phyloP scores from a whole-genome alignment of 2,329 filamentous ascomycete species.

The Paramyrothecium sp. region DNA sequence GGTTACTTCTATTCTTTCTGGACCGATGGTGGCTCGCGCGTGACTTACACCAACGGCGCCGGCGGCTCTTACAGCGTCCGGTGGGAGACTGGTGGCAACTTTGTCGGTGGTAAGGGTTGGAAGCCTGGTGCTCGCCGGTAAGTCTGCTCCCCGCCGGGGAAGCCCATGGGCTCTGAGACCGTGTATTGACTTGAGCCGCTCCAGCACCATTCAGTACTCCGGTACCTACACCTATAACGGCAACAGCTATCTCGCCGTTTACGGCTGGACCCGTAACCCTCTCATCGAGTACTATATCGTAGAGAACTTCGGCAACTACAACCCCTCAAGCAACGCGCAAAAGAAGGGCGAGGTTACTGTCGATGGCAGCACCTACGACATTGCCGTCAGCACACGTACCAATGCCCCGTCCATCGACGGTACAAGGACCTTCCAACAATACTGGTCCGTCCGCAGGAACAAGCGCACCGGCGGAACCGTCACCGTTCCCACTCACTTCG shows the following conservation, averaged over 20 bases:
- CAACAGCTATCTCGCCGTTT: constrained; percentile 35
- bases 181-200: no score
- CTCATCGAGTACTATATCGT: constrained; percentile 38
- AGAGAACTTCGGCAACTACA: constrained; percentile 35
- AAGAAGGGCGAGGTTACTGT: constrained; percentile 30
- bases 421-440: constrained; percentile 50
- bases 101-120: constrained; percentile 60
- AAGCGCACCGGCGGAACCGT: constrained; percentile 52
- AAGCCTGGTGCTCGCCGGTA: constrained; percentile 38
- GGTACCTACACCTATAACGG: constrained; percentile 22
- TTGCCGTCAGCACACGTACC: constrained; percentile 31
- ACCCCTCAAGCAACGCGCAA: constrained; percentile 29
- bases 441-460: constrained; percentile 47
- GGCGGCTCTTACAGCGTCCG: constrained; percentile 40
- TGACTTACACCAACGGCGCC: constrained; percentile 43
- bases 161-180: not conserved
- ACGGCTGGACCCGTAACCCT: constrained; percentile 36
- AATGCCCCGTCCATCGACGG: constrained; percentile 49
- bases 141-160: constrained; percentile 11
- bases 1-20: constrained; percentile 50
- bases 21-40: constrained; percentile 41
- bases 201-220: constrained; percentile 1
- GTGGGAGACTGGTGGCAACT: constrained; percentile 49
- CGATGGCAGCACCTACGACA: constrained; percentile 36
- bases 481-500: constrained; percentile 48